Conservation (phyloP, 306 rosid genomes). For the Mucuna pruriens region DNA sequence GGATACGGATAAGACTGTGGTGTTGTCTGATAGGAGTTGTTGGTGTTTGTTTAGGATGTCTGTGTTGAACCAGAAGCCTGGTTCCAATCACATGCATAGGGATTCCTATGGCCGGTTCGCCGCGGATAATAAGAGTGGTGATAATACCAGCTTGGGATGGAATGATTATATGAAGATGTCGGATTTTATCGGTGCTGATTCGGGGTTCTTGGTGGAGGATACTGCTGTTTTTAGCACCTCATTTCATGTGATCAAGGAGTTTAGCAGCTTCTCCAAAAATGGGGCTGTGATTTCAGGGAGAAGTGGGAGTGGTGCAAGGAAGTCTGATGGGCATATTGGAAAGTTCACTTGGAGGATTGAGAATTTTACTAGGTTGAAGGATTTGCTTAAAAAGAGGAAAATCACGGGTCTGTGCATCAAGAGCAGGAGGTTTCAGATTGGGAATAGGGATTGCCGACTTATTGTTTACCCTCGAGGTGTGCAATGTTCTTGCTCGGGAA, state of each 20-base stretch:
- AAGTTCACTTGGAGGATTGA: slow-evolving; percentile 98
- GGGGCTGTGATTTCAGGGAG: slow-evolving; percentile 78
- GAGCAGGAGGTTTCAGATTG: slow-evolving; percentile 98
- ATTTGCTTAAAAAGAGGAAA: slow-evolving; percentile 94
- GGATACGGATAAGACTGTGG: slow-evolving; percentile 87
- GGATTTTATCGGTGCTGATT: slow-evolving; percentile 81
- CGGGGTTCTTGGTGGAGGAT: slow-evolving; percentile 82
- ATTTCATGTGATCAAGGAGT: slow-evolving; percentile 95
- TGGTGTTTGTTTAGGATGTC: slow-evolving; percentile 99
- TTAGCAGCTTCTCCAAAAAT: slow-evolving; percentile 88
- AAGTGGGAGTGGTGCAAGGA: slow-evolving; percentile 80
- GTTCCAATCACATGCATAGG: slow-evolving; percentile 93
- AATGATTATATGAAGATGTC: slow-evolving; percentile 98
- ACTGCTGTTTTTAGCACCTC: slow-evolving; percentile 93
- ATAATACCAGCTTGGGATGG: slow-evolving; percentile 99
- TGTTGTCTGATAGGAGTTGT: slow-evolving; percentile 93
- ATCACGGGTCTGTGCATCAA: slow-evolving; percentile 97
- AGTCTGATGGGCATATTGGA: slow-evolving; percentile 93
- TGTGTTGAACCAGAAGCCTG: slow-evolving; percentile 91
- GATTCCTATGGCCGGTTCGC: slow-evolving; percentile 98
- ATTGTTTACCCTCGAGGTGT: slow-evolving; percentile 99
- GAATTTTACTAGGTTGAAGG: slow-evolving; percentile 93
- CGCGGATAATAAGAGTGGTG: slow-evolving; percentile 97
- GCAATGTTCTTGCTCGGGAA: slow-evolving; percentile 37
- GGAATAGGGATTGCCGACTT: slow-evolving; percentile 96